Evolutionary conservation across 2,329 filamentous ascomycete species (phyloP).

Genomic region (Talaromyces pinophilus): DNA sequence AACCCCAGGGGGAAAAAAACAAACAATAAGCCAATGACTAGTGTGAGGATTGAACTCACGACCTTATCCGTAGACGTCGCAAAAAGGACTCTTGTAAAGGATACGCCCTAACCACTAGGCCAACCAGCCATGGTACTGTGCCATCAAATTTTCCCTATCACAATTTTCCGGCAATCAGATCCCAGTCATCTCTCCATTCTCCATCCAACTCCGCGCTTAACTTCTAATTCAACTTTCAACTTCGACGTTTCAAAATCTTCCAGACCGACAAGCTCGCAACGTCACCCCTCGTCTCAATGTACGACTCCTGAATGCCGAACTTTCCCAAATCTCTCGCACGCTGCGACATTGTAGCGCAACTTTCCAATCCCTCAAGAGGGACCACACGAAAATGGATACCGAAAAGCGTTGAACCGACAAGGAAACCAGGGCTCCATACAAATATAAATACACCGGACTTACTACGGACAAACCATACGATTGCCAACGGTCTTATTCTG

Average conservation of each 20-base stretch:
- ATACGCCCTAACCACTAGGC: conserved; percentile 16
- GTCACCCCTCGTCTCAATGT: conserved; percentile 7
- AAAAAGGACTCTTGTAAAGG: conserved; percentile 12
- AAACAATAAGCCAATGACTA: neutral
- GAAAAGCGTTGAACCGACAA: neutral
- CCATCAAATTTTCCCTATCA: neutral
- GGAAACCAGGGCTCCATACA: neutral
- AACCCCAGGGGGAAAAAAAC: no score
- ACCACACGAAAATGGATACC: conserved; percentile 16
- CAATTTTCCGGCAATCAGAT: neutral
- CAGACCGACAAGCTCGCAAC: neutral
- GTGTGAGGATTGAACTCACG: conserved; percentile 13
- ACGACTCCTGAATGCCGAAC: conserved; percentile 22
- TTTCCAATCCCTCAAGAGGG: conserved; percentile 10
- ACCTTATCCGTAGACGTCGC: conserved; percentile 12
- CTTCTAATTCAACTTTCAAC: neutral
- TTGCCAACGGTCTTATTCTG: neutral
- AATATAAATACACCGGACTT: neutral
- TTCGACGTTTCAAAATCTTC: neutral
- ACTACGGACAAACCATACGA: neutral
- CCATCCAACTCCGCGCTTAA: neutral
- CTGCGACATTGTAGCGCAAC: conserved; percentile 21
- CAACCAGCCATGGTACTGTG: neutral
- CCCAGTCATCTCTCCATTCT: neutral
- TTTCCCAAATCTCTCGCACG: conserved; percentile 15